These are phyloP conservation scores for Oryza glumipatula DNA, from an alignment of 176 grass and related monocot genomes.

Conservation along the genomic window DNA sequence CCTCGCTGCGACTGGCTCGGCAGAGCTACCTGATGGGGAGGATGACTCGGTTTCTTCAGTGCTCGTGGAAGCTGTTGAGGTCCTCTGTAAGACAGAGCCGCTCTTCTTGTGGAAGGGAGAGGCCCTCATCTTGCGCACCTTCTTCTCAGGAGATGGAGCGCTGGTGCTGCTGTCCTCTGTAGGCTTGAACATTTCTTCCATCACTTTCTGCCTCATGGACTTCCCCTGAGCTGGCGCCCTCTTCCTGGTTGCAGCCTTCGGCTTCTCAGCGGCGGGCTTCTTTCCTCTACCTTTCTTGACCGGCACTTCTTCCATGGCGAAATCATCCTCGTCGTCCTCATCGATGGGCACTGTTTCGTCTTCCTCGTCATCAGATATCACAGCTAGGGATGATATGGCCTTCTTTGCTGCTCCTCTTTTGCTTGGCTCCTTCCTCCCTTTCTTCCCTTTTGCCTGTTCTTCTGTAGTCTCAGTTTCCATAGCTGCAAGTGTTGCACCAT, in stretches of 20 bases:
- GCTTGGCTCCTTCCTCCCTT: slow-evolving; percentile 43
- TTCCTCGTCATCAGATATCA: slow-evolving; percentile 49
- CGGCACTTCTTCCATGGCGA: slow-evolving; percentile 27
- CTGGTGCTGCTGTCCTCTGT: slow-evolving; percentile 46
- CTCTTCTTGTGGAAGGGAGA: slow-evolving; percentile 91
- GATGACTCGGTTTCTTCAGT: slow-evolving; percentile 35
- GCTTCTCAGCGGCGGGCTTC: slow-evolving; percentile 45
- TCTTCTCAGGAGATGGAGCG: slow-evolving; percentile 60
- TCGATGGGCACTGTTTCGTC: background rate
- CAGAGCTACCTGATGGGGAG: slow-evolving; percentile 38
- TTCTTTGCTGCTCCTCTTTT: slow-evolving; percentile 57
- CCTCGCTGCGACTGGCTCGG: slow-evolving; percentile 34
- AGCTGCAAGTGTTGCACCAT: slow-evolving; percentile 42
- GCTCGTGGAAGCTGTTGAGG: slow-evolving; percentile 2
- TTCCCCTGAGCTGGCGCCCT: slow-evolving; percentile 43
- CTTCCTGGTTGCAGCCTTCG: slow-evolving; percentile 34
- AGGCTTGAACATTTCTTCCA: slow-evolving; percentile 49
- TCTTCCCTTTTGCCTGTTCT: slow-evolving; percentile 3
- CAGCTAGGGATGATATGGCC: slow-evolving; percentile 17
- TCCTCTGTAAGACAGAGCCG: slow-evolving; percentile 47
- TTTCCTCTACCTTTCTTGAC: slow-evolving; percentile 59
- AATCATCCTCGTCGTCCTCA: slow-evolving; percentile 43
- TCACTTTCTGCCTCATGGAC: slow-evolving; percentile 37
- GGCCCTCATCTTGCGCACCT: slow-evolving; percentile 66
- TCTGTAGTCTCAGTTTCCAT: slow-evolving; percentile 47